Evolutionary conservation across 2,329 filamentous ascomycete species (phyloP).

Genomic region (Geosmithia morbida): DNA sequence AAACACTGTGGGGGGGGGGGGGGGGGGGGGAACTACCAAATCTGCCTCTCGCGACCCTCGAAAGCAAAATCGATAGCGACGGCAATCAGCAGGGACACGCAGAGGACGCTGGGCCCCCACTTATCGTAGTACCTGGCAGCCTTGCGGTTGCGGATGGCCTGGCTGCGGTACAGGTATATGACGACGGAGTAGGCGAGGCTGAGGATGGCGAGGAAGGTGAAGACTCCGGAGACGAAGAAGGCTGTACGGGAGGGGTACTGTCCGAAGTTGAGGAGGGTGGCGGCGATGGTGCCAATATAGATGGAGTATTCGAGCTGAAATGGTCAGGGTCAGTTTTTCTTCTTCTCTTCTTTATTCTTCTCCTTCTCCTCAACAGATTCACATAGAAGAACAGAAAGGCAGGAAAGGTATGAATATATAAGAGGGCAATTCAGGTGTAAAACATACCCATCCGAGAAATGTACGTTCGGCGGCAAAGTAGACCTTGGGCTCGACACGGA

Average conservation of each 20-base stretch:
- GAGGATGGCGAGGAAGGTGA: constrained; percentile 66
- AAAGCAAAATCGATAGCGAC: constrained; percentile 70
- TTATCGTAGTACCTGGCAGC: constrained; percentile 89
- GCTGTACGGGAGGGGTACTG: constrained; percentile 38
- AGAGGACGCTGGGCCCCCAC: constrained; percentile 69
- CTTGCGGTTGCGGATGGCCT: constrained; percentile 67
- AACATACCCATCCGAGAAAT: constrained; percentile 77
- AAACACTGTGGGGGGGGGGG: too few relatives aligned
- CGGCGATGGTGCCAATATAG: constrained; percentile 78
- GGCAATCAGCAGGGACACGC: constrained; percentile 56
- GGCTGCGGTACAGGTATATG: constrained; percentile 79
- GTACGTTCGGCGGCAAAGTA: constrained; percentile 94
- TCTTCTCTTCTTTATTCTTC: too few relatives aligned
- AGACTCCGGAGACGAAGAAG: constrained; percentile 58
- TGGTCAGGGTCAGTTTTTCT: not conserved
- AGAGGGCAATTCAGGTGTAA: constrained; percentile 7
- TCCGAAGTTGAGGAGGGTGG: constrained; percentile 72
- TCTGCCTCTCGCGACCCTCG: constrained; percentile 46
- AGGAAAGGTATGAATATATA: not conserved
- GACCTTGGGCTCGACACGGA: constrained; percentile 94
- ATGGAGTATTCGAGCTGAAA: constrained; percentile 82
- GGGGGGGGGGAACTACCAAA: too few relatives aligned
- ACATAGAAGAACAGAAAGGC: not conserved
- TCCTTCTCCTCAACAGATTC: not conserved
- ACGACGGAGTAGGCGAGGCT: constrained; percentile 72